Base-by-base conservation (phyloP, 2,329 filamentous ascomycete genomes). In the Laburnicola sp. region DNA sequence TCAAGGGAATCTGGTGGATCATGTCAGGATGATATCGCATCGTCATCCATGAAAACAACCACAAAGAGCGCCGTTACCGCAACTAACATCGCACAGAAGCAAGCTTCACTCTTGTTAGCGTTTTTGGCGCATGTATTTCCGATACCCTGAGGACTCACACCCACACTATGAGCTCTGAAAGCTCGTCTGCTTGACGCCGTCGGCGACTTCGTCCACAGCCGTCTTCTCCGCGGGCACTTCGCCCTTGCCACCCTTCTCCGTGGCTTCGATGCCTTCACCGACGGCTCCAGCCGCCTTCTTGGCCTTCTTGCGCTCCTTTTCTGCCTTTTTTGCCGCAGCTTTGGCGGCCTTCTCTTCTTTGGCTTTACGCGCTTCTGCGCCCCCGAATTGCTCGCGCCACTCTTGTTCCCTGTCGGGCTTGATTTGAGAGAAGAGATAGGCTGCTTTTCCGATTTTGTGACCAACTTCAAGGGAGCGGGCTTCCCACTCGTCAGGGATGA, bases 361-460 rank as follows among this genome's bases (percentile, higher is more conserved):
- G 35, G 85, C 78, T 57, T 89, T 85, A 61, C 86, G 79, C 31
- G 81, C 80, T 65, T 86, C 83, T 21, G 81, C 83, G 5, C 86
- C 86, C 44, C 86, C 86, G 62, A 86, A 96, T 60, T 83, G 81
- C 56, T 87, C 83, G 51, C 87, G 85, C 91, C 91, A 96, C 70
- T 93, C 88, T 45, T 87, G 84, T 40, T 88, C 85, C 77, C 92
- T 93, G 72, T 89, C 86, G 7, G 86, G 80, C 58, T 91, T 88
- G 66, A 96, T 96, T 47, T 82, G 83, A n/a, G 83, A 83, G 75
- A 96, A 96, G 28, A 96, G 80, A 78, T 91, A 87, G 58, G 84
- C 82, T 0, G 91, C 85, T 68, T 87, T 87, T 60, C 90, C 89
- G 57, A 97, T 87, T 69, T 86, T 87, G 76, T 96, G 91, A 50